These are phyloP conservation scores for Aspergillus wentii DNA, from an alignment of 495 filamentous ascomycete species.

Conservation along the genomic window DNA sequence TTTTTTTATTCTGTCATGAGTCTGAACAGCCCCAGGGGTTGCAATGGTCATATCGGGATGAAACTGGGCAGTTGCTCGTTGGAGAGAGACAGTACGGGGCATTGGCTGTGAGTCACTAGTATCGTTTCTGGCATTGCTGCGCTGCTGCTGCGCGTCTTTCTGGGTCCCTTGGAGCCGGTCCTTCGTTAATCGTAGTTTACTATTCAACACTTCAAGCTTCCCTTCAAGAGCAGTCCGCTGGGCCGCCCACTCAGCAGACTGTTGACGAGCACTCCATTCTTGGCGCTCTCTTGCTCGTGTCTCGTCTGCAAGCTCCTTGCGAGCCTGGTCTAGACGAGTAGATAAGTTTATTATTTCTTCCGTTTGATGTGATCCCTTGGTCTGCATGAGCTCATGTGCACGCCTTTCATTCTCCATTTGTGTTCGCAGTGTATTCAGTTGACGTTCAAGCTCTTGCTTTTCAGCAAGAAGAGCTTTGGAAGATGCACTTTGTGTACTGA, in stretches of 20 bases:
- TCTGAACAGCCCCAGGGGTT: slow-evolving; percentile 59
- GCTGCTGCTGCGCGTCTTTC: slow-evolving; percentile 38
- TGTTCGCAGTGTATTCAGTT: slow-evolving; percentile 68
- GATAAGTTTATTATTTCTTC: slow-evolving; percentile 44
- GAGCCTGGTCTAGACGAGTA: slow-evolving; percentile 34
- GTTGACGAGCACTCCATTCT: slow-evolving; percentile 25
- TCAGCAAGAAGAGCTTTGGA: slow-evolving; percentile 64
- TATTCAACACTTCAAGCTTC: slow-evolving; percentile 61
- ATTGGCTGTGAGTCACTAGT: slow-evolving; percentile 26
- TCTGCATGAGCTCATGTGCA: slow-evolving; percentile 53
- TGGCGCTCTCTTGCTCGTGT: slow-evolving; percentile 29
- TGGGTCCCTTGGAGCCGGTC: slow-evolving; percentile 63
- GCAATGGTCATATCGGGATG: slow-evolving; percentile 53
- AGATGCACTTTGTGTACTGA: slow-evolving; percentile 62
- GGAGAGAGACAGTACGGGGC: slow-evolving; percentile 23
- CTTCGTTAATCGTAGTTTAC: slow-evolving; percentile 61
- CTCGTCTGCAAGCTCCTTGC: slow-evolving; percentile 42
- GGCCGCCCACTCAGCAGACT: slow-evolving; percentile 42
- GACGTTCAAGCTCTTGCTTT: slow-evolving; percentile 69
- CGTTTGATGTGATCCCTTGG: slow-evolving; percentile 38
- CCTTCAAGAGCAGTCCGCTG: slow-evolving; percentile 57
- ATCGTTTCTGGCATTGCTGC: slow-evolving; percentile 16
- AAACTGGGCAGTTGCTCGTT: slow-evolving; percentile 42
- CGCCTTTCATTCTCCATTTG: slow-evolving; percentile 77
- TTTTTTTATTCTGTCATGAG: slow-evolving; percentile 48